These are phyloP conservation scores for Talaromyces thailandensis DNA, from an alignment of 495 filamentous ascomycete genomes.

Conservation along the genomic window DNA sequence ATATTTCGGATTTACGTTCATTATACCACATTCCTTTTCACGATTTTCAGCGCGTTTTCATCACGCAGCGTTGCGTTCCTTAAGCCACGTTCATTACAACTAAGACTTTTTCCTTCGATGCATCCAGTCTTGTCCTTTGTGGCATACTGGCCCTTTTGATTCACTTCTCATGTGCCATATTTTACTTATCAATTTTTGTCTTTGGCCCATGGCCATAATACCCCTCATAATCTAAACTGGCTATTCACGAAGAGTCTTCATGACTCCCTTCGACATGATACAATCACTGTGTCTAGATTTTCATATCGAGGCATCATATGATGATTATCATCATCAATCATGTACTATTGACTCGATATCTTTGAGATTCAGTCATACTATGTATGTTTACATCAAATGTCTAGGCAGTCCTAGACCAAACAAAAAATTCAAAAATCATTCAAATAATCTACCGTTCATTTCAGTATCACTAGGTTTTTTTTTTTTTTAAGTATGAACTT, in stretches of 20 bases:
- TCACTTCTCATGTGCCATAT: background rate
- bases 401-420: background rate
- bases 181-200: background rate
- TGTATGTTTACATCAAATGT: background rate
- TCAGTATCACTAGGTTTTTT: background rate
- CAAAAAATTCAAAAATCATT: conserved; percentile 1
- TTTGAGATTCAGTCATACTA: background rate
- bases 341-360: background rate
- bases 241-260: background rate
- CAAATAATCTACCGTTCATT: background rate
- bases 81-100: conserved; percentile 2
- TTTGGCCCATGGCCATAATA: background rate
- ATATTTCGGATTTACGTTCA: background rate
- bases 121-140: background rate
- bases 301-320: background rate
- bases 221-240: background rate
- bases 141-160: background rate
- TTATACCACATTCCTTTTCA: conserved; percentile 1
- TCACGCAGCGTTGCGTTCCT: conserved; percentile 1
- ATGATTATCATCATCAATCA: background rate
- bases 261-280: background rate
- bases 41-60: background rate
- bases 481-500: too few species aligned
- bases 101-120: background rate
- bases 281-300: background rate